Base-by-base conservation (phyloP, 2,329 filamentous ascomycete genomes). In the Fusarium succisae region DNA sequence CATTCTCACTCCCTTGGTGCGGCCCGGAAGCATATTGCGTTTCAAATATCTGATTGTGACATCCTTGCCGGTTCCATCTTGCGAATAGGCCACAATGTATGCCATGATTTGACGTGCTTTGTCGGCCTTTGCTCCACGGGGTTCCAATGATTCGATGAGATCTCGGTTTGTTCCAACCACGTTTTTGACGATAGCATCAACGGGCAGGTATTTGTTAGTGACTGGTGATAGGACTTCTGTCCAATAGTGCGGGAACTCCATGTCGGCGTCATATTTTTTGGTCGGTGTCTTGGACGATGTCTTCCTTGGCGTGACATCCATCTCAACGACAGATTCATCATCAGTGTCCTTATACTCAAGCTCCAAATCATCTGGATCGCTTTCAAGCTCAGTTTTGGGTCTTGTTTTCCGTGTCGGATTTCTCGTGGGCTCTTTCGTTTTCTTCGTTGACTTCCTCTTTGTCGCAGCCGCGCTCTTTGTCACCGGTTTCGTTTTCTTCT, bases 11-110 rank as follows among this genome's bases (percentile, higher is more conserved):
- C 95, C 94, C 80, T 98, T 98, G 0, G 96, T 97, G 75, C 95
- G 93, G 8, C 96, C 96, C 2, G 96, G 96, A 80, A 95, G 91
- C 60, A 92, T 88, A 65, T 93, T 93, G 28, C 92, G 90, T 78
- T 92, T 95, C 13, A 99, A 85, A 81, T 99, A 99, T 35, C 96
- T 90, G 17, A 96, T 91, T 0, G 96, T 99, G 22, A 99, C 93
- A 80, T 99, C 96, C 80, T 98, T 98, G 18, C 94, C 95, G 0
- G 94, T 95, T 5, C 94, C 94, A 79, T 98, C 95, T 7, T 90
- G 83, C 1, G 93, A 94, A 82, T 93, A 94, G 0, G 93, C 95
- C 26, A 98, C 86, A 6, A 97, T 89, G 78, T 99, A 99, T 51
- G 94, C 93, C 78, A 98, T 94, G 18, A 97, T 90, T 81, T 98